Percentiles rank a stretch among this genome's conserved stretches.
Evolutionary conservation across 2,329 filamentous ascomycete genomes (phyloP).

Genomic region (Curvularia lunata): DNA sequence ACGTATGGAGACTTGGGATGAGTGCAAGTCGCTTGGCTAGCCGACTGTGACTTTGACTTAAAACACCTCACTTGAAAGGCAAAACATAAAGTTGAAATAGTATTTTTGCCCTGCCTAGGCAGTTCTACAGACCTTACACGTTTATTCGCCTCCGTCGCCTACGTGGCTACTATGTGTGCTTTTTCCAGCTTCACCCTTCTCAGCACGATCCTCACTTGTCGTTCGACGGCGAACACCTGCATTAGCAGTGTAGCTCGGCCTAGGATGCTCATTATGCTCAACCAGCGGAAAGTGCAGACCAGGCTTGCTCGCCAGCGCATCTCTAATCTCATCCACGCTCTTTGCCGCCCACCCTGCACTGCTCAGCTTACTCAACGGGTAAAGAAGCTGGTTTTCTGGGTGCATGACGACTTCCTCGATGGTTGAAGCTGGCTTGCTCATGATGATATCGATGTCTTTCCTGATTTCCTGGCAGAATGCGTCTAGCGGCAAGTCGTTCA

Average conservation of each 20-base stretch:
- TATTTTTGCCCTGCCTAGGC: background rate
- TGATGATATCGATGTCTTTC: slow-evolving; percentile 75
- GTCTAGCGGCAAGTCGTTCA: slow-evolving; percentile 73
- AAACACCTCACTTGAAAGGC: background rate
- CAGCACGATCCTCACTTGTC: background rate
- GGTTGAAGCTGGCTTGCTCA: slow-evolving; percentile 52
- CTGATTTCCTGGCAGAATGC: slow-evolving; percentile 76
- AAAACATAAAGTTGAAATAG: background rate
- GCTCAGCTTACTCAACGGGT: slow-evolving; percentile 55
- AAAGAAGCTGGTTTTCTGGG: slow-evolving; percentile 62
- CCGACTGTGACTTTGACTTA: too few species aligned
- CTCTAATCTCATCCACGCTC: background rate
- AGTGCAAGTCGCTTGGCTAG: too few species aligned
- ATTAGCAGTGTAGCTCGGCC: background rate
- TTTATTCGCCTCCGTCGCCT: background rate
- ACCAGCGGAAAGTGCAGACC: background rate
- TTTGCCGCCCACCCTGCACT: slow-evolving; percentile 42
- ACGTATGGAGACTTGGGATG: too few species aligned
- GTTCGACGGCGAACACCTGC: background rate
- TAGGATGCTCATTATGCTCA: background rate
- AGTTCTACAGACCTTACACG: background rate
- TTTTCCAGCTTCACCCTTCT: background rate
- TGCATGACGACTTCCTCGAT: slow-evolving; percentile 30
- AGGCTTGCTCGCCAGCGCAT: background rate
- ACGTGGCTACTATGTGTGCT: background rate